Evolutionary conservation across 208 protist species (phyloP), one percentile per base, ranked within the genome.

Genomic region (Herpetomonas tarakana): DNA sequence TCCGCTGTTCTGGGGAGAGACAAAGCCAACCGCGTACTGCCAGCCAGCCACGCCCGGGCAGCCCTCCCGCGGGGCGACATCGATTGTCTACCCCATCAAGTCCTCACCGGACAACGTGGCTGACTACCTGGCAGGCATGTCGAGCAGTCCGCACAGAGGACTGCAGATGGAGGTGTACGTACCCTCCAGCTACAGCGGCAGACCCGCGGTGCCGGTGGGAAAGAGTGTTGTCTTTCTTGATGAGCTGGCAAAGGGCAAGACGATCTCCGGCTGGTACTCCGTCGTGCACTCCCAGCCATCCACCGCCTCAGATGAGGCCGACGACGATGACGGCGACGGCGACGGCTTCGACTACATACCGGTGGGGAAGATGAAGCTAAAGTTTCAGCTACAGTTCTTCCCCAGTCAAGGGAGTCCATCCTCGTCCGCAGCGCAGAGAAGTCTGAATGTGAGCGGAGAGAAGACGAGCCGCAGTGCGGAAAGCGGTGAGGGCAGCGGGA

Each of bases 1-100:
- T 31, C 81, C 83, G 2, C 76, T 91, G 30, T 94, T 94, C 66
- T 91, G 77, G 78, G 88, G 88, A 0, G 85, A 92, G 59, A 55
- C 65, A 41, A 67, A 78, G 12, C 78, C 85, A n/a, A 81, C 70
- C 2, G 71, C 70, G 9, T 64, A 79, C 12, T 86, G 82, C 18
- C 62, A 83, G 46, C 88, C 88, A 16, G 63, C 83, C 18, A 94
- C 88, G 3, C 80, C 84, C 0, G 64, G 71, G 21, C 61, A 85
- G 58, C 52, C 62, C 24, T 41, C 28, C 18, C 84, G 88, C 22
- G 81, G 78, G 14, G 62, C 74, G 6, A 45, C 73, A 0, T 76
- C 74, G 21, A 62, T 92, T 21, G 86, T 83, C 22, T 92, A 91
- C 70, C 81, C 86, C 18, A 64, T 94, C 47, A 94, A 94, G 62